Conservation (phyloP, 805 yeast species). For the Jamesozyma jinghongensis region DNA sequence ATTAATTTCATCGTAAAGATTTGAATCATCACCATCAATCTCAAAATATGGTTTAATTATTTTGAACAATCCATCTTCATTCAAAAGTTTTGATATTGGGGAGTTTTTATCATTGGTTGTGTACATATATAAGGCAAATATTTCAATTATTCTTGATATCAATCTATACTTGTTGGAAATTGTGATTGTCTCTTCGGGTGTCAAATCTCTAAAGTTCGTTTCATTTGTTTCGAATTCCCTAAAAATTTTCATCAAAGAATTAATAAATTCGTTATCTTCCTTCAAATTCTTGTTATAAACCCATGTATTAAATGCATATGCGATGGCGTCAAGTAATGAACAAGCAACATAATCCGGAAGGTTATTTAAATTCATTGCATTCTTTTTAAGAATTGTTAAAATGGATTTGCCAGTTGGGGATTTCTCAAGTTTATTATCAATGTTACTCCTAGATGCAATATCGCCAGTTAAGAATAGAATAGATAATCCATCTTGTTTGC, state of each 20-base stretch:
- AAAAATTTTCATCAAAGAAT: conserved; percentile 31
- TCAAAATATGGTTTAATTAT: conserved; percentile 32
- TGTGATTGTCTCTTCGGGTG: conserved; percentile 23
- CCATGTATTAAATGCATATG: conserved; percentile 74
- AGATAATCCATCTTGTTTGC: conserved; percentile 71
- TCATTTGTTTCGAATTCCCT: conserved; percentile 24
- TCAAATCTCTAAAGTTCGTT: neutral
- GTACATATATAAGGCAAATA: conserved; percentile 62
- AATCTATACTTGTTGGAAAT: conserved; percentile 48
- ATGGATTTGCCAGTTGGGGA: conserved; percentile 31
- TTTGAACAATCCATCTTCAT: conserved; percentile 29
- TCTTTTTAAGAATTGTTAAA: conserved; percentile 45
- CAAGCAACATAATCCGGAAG: conserved; percentile 58
- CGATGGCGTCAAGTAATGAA: conserved; percentile 61
- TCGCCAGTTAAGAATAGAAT: conserved; percentile 50
- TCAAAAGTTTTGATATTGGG: conserved; percentile 37
- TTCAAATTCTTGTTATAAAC: conserved; percentile 48
- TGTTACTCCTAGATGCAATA: conserved; percentile 30
- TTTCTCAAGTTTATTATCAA: conserved; percentile 9
- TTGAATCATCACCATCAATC: conserved; percentile 39
- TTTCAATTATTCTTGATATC: conserved; percentile 62
- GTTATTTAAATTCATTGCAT: conserved; percentile 41
- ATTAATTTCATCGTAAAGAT: conserved; percentile 39
- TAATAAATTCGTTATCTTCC: conserved; percentile 35
- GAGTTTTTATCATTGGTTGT: conserved; percentile 39